Base-by-base conservation (phyloP, 2,329 filamentous ascomycete genomes). In the Pseudogymnoascus sp. region DNA sequence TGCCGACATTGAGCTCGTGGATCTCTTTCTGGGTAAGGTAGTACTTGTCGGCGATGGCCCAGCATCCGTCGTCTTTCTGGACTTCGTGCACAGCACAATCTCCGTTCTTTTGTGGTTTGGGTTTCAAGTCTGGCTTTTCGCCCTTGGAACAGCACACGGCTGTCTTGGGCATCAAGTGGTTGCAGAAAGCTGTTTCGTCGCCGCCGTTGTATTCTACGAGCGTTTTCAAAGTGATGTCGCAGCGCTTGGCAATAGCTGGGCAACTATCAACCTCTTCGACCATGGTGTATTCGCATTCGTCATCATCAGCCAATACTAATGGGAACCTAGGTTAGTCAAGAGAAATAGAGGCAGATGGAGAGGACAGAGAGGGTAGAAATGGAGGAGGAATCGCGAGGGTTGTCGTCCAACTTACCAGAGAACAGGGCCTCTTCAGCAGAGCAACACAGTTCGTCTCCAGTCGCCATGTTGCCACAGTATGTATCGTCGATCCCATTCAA, bases 171-270 rank as follows among this genome's bases (percentile, higher is more conserved):
- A 62, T 63, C 0, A 82, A 70, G 0, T 65, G 71, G 3, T 69
- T 66, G 62, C 76, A 78, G 1, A 77, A 68, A 28, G 64, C 62
- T 1, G 62, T 31, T 2, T 28, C 63, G 34, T 36, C 34, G 2
- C 25, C 63, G 7, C 67, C 64, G 65, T 75, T 72, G 62, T 71
- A 71, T 60, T 68, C 67, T 1, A 64, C 69, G 44, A 74, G 73
- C 40, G 69, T 64, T 5, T 62, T 50, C 0, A 34, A 62, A 4
- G 64, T 64, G 38, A 73, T 68, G 16, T 68, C 67, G 59, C 73
- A 75, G 28, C 64, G 65, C 2, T 31, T 7, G 2, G 71, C 71
- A 11, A 75, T 64, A n/a, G 65, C 44, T 2, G 44, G 64, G 56
- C 73, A 74, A 42, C 64, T 64, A 59, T 73, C 70, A 8, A 72